A percentile compares a stretch with the other conserved stretches of the same genome.
phyloP scores from a whole-genome alignment of 176 grass and related monocot genomes.

The Chloris gayana region DNA sequence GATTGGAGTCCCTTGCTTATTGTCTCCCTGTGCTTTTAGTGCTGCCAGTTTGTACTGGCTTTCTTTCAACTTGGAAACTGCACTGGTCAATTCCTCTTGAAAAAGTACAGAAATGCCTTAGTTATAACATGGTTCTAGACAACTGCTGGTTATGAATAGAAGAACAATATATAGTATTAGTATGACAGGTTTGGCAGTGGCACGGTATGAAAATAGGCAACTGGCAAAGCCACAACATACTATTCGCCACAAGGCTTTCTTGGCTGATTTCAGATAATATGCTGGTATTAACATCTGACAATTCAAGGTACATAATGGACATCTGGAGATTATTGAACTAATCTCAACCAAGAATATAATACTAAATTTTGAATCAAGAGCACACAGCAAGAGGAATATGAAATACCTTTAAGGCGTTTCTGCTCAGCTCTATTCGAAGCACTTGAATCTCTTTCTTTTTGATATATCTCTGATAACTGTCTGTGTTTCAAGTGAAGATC shows the following conservation, averaged over 20 bases:
- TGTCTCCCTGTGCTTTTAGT: conserved; percentile 69
- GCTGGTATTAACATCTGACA: conserved; percentile 21
- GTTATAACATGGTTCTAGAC: conserved; percentile 1
- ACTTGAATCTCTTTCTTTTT: conserved; percentile 57
- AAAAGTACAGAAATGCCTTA: conserved; percentile 43
- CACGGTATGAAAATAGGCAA: neutral
- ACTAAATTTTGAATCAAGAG: neutral
- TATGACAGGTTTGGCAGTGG: neutral
- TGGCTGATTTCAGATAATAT: neutral
- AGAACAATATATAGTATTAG: neutral
- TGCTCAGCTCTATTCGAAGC: conserved; percentile 64
- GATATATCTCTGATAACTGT: conserved; percentile 52
- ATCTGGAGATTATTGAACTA: neutral
- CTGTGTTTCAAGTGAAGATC: conserved; percentile 83
- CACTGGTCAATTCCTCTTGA: conserved; percentile 77
- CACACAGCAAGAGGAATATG: conserved; percentile 2
- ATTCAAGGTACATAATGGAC: neutral
- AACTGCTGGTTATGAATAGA: neutral
- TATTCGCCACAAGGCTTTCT: neutral
- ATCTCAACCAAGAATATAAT: neutral
- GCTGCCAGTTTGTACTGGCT: conserved; percentile 58
- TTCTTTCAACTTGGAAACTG: conserved; percentile 75
- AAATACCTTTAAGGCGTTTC: conserved; percentile 76
- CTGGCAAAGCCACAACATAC: neutral
- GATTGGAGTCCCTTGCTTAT: conserved; percentile 58